These are phyloP conservation scores for Daldinia bambusicola DNA, from an alignment of 495 filamentous ascomycete species.

Conservation along the genomic window DNA sequence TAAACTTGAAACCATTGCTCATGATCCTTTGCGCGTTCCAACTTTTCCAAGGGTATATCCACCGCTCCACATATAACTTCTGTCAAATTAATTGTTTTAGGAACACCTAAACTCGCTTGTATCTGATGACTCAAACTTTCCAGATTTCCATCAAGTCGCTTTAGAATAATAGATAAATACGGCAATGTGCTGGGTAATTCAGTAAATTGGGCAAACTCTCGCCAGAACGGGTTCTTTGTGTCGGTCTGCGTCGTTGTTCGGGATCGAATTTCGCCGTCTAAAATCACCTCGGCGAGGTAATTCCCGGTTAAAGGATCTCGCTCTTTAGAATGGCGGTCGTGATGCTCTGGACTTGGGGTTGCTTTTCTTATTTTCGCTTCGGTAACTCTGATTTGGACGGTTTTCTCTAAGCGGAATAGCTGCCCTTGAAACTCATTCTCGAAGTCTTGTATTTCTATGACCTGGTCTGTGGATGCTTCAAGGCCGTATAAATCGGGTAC, in stretches of 20 bases:
- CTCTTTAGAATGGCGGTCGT: slow-evolving; percentile 51
- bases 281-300: slow-evolving; percentile 90
- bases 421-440: slow-evolving; percentile 55
- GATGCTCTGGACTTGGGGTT: slow-evolving; percentile 44
- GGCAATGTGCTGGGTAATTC: slow-evolving; percentile 86
- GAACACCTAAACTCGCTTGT: slow-evolving; percentile 56
- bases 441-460: slow-evolving; percentile 55
- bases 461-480: slow-evolving; percentile 50
- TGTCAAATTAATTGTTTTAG: slow-evolving; percentile 49
- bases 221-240: slow-evolving; percentile 90
- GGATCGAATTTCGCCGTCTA: slow-evolving; percentile 89
- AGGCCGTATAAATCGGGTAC: slow-evolving; percentile 89
- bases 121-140: slow-evolving; percentile 57
- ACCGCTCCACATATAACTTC: slow-evolving; percentile 73
- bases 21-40: slow-evolving; percentile 78
- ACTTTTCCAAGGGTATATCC: slow-evolving; percentile 84
- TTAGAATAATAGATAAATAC: slow-evolving; percentile 83
- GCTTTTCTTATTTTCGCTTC: slow-evolving; percentile 65
- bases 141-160: slow-evolving; percentile 65
- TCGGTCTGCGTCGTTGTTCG: slow-evolving; percentile 85
- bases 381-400: slow-evolving; percentile 63
- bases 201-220: slow-evolving; percentile 87
- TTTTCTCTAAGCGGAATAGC: slow-evolving; percentile 69
- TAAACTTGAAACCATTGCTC: slow-evolving; percentile 92
- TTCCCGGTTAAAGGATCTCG: slow-evolving; percentile 59